These are phyloP conservation scores for Boechera retrofracta DNA, from an alignment of 345 rosid genomes.

Conservation along the genomic window DNA sequence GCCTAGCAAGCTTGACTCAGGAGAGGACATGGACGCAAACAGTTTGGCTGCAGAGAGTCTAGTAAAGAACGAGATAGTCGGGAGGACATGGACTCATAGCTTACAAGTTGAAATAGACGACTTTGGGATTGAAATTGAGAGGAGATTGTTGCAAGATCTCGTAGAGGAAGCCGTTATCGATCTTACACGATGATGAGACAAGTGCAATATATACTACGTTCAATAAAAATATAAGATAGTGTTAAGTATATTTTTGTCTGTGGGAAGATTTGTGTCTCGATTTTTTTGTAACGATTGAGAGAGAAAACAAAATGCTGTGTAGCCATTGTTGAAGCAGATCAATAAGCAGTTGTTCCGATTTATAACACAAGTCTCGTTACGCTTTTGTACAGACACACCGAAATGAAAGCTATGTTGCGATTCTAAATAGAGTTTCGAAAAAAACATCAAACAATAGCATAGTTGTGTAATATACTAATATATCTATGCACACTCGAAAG, in stretches of 20 bases:
- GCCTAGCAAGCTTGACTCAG: slow-evolving; percentile 35
- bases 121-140: slow-evolving; percentile 65
- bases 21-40: slow-evolving; percentile 60
- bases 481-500: slow-evolving; percentile 31
- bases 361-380: slow-evolving; percentile 26
- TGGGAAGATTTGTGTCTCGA: slow-evolving; percentile 37
- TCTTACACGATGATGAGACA: slow-evolving; percentile 41
- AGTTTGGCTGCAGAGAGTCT: slow-evolving; percentile 68
- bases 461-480: slow-evolving; percentile 2
- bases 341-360: slow-evolving; percentile 30
- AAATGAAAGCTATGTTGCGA: background rate
- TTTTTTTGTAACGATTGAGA: slow-evolving; percentile 31
- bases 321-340: slow-evolving; percentile 34
- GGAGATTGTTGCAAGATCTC: slow-evolving; percentile 70
- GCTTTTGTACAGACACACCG: slow-evolving; percentile 34
- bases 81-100: slow-evolving; percentile 66
- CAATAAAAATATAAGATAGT: slow-evolving; percentile 41
- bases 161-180: slow-evolving; percentile 78
- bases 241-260: background rate
- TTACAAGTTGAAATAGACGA: slow-evolving; percentile 54
- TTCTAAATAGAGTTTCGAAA: slow-evolving; percentile 4
- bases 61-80: slow-evolving; percentile 78
- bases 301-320: slow-evolving; percentile 22
- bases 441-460: slow-evolving; percentile 15
- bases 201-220: slow-evolving; percentile 16